Evolutionary conservation across 2,329 filamentous ascomycete genomes (phyloP).

Genomic region (Fusarium devonianum): DNA sequence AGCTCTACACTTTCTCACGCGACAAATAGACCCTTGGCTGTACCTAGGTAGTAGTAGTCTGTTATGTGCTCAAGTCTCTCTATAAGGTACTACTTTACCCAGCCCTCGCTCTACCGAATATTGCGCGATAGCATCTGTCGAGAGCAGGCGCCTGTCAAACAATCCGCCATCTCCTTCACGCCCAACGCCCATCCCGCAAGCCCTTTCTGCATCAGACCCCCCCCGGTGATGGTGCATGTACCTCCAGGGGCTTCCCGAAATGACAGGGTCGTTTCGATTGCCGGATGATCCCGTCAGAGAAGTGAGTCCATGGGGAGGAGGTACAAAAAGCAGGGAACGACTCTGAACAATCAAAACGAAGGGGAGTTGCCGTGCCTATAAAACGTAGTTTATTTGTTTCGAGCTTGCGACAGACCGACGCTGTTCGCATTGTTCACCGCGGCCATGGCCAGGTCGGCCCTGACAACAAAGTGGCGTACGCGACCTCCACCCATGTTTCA

Average conservation of each 20-base stretch:
- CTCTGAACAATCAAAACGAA: neutral
- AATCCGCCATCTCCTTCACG: too few relatives aligned
- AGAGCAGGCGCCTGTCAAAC: too few relatives aligned
- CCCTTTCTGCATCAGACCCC: constrained; percentile 5
- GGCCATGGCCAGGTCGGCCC: neutral
- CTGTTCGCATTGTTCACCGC: too few relatives aligned
- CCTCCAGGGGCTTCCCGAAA: constrained; percentile 29
- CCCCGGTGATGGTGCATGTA: constrained; percentile 1
- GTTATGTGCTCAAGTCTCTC: too few relatives aligned
- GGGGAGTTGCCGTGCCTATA: too few relatives aligned
- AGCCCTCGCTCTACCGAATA: too few relatives aligned
- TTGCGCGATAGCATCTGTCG: too few relatives aligned
- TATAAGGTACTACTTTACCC: too few relatives aligned
- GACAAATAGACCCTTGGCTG: too few relatives aligned
- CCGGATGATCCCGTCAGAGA: constrained; percentile 29
- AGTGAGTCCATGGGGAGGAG: too few relatives aligned
- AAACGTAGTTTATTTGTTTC: neutral
- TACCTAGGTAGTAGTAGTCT: too few relatives aligned
- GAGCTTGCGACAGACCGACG: neutral
- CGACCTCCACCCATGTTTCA: neutral
- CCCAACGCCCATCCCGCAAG: constrained; percentile 8
- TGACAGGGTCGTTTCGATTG: constrained; percentile 39
- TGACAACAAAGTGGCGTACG: constrained; percentile 4
- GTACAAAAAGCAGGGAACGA: constrained; percentile 1
- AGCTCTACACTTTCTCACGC: too few relatives aligned